Base-by-base conservation (phyloP, 2,329 filamentous ascomycete species). In the Purpureocillium takamizusanense region DNA sequence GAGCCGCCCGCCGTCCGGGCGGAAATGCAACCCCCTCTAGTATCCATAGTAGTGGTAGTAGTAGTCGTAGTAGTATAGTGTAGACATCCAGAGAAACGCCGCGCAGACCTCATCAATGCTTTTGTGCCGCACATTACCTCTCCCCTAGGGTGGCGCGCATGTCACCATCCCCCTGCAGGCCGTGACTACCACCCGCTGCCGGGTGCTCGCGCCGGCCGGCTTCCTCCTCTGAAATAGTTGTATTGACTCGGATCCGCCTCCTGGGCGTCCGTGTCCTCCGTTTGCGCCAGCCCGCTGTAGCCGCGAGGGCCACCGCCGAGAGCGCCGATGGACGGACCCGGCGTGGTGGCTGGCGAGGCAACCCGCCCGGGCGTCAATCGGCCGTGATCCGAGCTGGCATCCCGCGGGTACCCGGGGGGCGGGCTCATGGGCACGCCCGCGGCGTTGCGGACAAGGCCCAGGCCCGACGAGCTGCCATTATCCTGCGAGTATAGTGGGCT, bases 201-300 rank as follows among this genome's bases (percentile, higher is more conserved):
- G 21, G 21, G 21, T 5, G 21, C 21, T 25, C 21, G 21, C 21
- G 21, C 21, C 6, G 21, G 21, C 10, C 21, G 21, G 21, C 31
- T 46, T 15, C 54, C 60, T 4, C 64, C 61, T 21, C 74, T 65
- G 54, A 77, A 78, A 47, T 78, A 78, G 51, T 78, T 74, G 46
- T 77, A 78, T 42, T 67, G 63, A 47, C 63, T 56, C 8, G 72
- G 69, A 31, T 74, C 69, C 52, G 53, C 13, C 50, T 45, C 51
- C 7, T 42, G 37, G 5, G 50, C 40, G 16, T 61, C 53, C 34
- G 64, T 56, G 8, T 62, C 57, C 39, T 78, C 74, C 31, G 60
- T 56, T 51, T 80, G 76, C 1, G 75, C 70, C 38, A 81, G 54
- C 18, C 70, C 69, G 12, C 74, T 77, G 52, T 81, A 81, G 0